Evolutionary conservation across 495 filamentous ascomycete species (phyloP).

Genomic region (Trichodelitschia bisporula): DNA sequence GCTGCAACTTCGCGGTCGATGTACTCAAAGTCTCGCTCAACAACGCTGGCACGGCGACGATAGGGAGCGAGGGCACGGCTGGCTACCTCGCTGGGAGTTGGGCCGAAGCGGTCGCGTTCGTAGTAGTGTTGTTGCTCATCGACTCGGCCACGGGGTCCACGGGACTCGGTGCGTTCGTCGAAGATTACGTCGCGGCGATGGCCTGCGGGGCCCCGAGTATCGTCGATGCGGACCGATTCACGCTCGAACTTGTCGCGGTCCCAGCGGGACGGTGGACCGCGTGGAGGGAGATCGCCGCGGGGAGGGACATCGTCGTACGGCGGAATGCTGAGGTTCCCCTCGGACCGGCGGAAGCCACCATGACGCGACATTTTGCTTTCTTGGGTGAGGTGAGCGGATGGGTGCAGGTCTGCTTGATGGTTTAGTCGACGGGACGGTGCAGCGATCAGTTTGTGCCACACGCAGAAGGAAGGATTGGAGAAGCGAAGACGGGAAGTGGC

Average conservation of each 20-base stretch:
- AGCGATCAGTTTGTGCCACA: too few species aligned
- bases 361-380: too few species aligned
- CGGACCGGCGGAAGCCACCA: not conserved
- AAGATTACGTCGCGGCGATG: not conserved
- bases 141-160: not conserved
- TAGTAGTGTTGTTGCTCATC: conserved; percentile 1
- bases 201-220: not conserved
- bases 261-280: conserved; percentile 8
- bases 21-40: conserved; percentile 11
- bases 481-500: too few species aligned
- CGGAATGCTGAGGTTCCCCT: not conserved
- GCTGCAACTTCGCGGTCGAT: conserved; percentile 28
- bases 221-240: not conserved
- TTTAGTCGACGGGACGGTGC: too few species aligned
- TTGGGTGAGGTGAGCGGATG: too few species aligned
- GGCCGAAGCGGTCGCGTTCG: not conserved
- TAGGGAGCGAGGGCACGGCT: not conserved
- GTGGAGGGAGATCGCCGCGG: too few species aligned
- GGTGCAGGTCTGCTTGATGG: too few species aligned
- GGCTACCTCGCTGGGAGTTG: not conserved
- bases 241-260: conserved; percentile 8
- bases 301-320: not conserved
- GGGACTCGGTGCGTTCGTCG: conserved; percentile 1
- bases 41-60: not conserved
- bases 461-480: too few species aligned